A percentile compares a stretch with the other conserved stretches of the same genome.
These are phyloP conservation scores for Penicillium longicatenatum DNA, from an alignment of 495 filamentous ascomycete species.

Conservation along the genomic window DNA sequence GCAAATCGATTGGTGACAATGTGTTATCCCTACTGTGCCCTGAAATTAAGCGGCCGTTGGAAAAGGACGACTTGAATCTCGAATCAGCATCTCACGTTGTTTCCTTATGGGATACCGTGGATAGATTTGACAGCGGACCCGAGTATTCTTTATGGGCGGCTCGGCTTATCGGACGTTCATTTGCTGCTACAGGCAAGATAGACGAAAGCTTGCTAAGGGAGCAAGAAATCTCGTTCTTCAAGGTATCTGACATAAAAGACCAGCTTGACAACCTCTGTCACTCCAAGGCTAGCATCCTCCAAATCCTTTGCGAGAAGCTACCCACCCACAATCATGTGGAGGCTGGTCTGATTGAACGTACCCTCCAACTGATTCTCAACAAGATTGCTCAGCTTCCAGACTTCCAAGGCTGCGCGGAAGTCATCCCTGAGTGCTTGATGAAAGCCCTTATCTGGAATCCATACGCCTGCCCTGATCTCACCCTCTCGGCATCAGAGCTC, in stretches of 20 bases:
- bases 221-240: slow-evolving; percentile 35
- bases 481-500: slow-evolving; percentile 18
- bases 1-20: slow-evolving; percentile 65
- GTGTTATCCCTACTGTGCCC: slow-evolving; percentile 73
- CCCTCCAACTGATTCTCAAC: slow-evolving; percentile 69
- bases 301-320: slow-evolving; percentile 67
- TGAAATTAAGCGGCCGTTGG: slow-evolving; percentile 62
- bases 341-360: slow-evolving; percentile 75
- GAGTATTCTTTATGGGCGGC: slow-evolving; percentile 84
- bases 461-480: slow-evolving; percentile 39
- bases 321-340: slow-evolving; percentile 61
- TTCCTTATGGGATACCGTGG: slow-evolving; percentile 74
- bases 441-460: slow-evolving; percentile 48
- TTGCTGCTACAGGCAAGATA: slow-evolving; percentile 71
- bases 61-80: slow-evolving; percentile 54
- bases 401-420: slow-evolving; percentile 48
- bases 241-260: slow-evolving; percentile 6
- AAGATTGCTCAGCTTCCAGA: slow-evolving; percentile 50
- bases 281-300: slow-evolving; percentile 59
- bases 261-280: slow-evolving; percentile 19
- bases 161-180: slow-evolving; percentile 79
- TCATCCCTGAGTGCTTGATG: slow-evolving; percentile 41
- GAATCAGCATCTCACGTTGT: slow-evolving; percentile 60
- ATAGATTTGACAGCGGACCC: slow-evolving; percentile 56
- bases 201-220: slow-evolving; percentile 42